phyloP scores from a whole-genome alignment of 1,284 basidiomycete species.

The Caloboletus firmus region DNA sequence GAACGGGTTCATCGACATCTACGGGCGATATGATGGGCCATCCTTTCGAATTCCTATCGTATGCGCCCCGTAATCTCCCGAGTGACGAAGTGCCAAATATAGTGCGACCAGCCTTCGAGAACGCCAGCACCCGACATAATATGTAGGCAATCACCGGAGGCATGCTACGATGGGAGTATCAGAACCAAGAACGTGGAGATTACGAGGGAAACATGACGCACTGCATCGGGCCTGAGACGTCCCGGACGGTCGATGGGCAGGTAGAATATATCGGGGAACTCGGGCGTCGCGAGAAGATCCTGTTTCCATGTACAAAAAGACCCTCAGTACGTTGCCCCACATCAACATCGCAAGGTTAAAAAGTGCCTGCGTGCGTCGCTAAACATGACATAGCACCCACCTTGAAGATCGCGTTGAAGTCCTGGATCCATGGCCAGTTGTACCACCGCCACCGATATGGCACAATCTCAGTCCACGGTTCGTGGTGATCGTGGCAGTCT shows the following conservation, averaged over 20 bases:
- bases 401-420: conserved; percentile 57
- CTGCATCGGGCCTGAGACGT: conserved; percentile 60
- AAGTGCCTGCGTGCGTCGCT: background rate
- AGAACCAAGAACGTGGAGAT: background rate
- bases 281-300: conserved; percentile 41
- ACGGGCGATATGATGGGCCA: background rate
- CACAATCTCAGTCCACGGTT: conserved; percentile 45
- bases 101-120: conserved; percentile 69
- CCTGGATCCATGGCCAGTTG: conserved; percentile 61
- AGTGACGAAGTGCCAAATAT: conserved; percentile 64
- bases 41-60: conserved; percentile 11
- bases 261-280: conserved; percentile 56
- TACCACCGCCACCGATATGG: conserved; percentile 51
- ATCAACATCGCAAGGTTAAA: background rate
- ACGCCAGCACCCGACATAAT: conserved; percentile 64
- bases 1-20: background rate
- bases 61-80: conserved; percentile 30
- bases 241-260: conserved; percentile 59
- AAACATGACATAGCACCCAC: conserved; percentile 32
- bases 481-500: conserved; percentile 50
- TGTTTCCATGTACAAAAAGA: conserved; percentile 23
- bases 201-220: conserved; percentile 35
- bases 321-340: conserved; percentile 3
- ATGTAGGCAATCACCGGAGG: conserved; percentile 61
- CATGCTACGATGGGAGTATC: conserved; percentile 43